Conservation (phyloP, 805 yeast genomes). For the Pichia nakasei region DNA sequence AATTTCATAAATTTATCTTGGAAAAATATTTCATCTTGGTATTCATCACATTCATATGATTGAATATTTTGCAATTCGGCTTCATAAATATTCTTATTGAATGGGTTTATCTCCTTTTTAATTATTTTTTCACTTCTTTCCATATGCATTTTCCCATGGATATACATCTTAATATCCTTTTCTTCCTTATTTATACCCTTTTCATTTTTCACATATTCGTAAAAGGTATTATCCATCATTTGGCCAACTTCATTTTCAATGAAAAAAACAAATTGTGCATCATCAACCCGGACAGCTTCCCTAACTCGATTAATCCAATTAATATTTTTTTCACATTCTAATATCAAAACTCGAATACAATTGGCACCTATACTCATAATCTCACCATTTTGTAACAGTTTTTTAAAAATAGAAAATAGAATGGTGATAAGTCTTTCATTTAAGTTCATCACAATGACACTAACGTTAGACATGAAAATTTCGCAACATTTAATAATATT, state of each 20-base stretch:
- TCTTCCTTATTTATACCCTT: not conserved
- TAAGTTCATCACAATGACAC: not conserved
- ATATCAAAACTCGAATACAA: not conserved
- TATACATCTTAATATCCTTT: not conserved
- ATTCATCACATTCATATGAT: constrained; percentile 50
- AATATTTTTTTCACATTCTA: not conserved
- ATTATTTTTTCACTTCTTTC: constrained; percentile 2
- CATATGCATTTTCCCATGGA: not conserved
- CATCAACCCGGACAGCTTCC: not conserved
- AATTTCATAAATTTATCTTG: not conserved
- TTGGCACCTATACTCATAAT: not conserved
- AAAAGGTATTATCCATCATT: not conserved
- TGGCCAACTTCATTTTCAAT: not conserved
- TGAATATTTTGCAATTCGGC: constrained; percentile 41
- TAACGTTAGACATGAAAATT: not conserved
- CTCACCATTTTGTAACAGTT: not conserved
- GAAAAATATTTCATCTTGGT: not conserved
- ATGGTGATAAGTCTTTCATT: not conserved
- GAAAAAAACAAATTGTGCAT: not conserved
- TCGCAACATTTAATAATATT: not conserved
- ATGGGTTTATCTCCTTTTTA: constrained; percentile 25
- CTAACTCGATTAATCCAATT: not conserved
- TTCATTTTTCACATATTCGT: not conserved
- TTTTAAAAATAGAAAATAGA: not conserved
- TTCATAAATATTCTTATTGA: constrained; percentile 30